Evolutionary conservation across 1,139 yeast genomes (phyloP).

Genomic region (Saccharomycopsis crataegensis): DNA sequence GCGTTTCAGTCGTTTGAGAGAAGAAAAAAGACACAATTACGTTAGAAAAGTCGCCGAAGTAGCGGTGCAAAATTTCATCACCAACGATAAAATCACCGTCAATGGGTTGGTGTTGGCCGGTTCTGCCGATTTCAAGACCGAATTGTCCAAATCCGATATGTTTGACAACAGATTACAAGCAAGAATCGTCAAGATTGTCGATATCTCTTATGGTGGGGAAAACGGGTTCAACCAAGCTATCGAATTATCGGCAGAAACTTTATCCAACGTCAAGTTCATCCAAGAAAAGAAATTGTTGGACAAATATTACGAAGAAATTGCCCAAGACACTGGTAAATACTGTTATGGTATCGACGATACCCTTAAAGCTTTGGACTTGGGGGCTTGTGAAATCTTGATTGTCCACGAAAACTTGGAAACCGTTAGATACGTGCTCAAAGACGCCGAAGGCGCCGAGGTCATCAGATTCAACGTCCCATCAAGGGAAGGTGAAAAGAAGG

Average conservation of each 20-base stretch:
- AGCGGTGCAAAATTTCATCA: conserved; percentile 93
- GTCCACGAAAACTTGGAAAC: conserved; percentile 89
- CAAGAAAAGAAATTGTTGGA: conserved; percentile 96
- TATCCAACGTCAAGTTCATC: conserved; percentile 92
- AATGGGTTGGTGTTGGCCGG: conserved; percentile 95
- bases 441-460: conserved; percentile 71
- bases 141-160: conserved; percentile 84
- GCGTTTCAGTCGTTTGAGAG: conserved; percentile 98
- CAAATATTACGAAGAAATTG: conserved; percentile 89
- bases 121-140: conserved; percentile 97
- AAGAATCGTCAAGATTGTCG: conserved; percentile 86
- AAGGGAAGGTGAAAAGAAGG: conserved; percentile 33
- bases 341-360: conserved; percentile 98
- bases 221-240: conserved; percentile 99
- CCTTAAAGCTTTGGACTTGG: conserved; percentile 87
- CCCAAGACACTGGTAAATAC: conserved; percentile 93
- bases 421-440: conserved; percentile 77
- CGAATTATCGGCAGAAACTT: conserved; percentile 92
- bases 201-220: conserved; percentile 97
- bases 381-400: conserved; percentile 89
- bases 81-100: conserved; percentile 86
- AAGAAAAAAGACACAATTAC: conserved; percentile 97
- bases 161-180: conserved; percentile 84
- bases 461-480: conserved; percentile 63
- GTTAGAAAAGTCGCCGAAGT: conserved; percentile 97